Evolutionary conservation across 495 filamentous ascomycete species (phyloP).

Genomic region (Trichocladium antarcticum): DNA sequence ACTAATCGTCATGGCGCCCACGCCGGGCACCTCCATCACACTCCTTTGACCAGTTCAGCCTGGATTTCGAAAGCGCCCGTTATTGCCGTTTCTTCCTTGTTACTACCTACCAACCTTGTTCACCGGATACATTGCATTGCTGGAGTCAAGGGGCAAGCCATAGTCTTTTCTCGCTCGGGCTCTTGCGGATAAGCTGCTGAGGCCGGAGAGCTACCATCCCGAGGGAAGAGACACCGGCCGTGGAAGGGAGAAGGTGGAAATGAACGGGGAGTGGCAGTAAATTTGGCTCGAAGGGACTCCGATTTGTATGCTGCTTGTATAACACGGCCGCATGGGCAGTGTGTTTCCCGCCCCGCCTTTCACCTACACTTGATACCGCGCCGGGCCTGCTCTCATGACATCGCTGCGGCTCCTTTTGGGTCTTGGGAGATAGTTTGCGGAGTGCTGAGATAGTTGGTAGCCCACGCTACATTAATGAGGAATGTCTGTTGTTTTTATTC

Average conservation of each 20-base stretch:
- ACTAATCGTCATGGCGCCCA: background rate
- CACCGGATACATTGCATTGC: conserved; percentile 1
- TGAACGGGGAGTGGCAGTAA: too few species aligned
- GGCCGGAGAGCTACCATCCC: too few species aligned
- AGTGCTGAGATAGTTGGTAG: background rate
- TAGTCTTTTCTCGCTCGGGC: background rate
- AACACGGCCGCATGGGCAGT: too few species aligned
- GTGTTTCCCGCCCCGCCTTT: background rate
- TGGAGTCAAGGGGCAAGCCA: background rate
- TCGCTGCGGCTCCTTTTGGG: background rate
- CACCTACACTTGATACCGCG: background rate
- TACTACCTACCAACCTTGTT: background rate
- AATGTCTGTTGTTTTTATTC: background rate
- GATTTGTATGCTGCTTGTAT: too few species aligned
- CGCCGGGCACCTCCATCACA: background rate
- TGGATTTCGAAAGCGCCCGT: background rate
- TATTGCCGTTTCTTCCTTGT: background rate
- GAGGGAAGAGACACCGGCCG: too few species aligned
- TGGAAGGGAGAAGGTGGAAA: too few species aligned
- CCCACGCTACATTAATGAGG: background rate
- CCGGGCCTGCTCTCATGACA: background rate
- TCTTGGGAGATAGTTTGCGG: background rate
- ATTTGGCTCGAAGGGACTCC: too few species aligned
- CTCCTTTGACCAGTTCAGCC: background rate
- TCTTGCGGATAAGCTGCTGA: too few species aligned